Evolutionary conservation across 768 basidiomycete genomes (phyloP), one percentile per base, ranked within the genome.

Genomic region (Neoboletus brunneissimus): DNA sequence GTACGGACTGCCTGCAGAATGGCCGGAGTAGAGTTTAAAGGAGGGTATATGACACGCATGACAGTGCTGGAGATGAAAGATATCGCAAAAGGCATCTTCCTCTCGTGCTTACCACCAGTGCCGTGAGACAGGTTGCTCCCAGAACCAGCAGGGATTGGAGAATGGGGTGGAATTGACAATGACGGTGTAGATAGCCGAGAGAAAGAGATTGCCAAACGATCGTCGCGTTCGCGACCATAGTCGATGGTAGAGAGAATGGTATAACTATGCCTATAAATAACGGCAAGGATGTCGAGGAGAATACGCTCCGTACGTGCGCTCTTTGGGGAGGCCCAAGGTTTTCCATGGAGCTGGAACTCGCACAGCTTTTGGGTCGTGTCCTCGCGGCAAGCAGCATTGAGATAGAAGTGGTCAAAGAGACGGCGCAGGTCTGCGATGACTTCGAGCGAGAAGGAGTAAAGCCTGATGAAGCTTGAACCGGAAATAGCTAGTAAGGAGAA

Each of bases 1-100:
- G 78, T 81, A 54, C 89, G 80, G 20, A 91, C 87, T 18, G 88
- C 86, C 65, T 88, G 85, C n/a, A 91, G 76, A 53, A 91, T 89
- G 52, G 89, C 89, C 11, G 89, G 89, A 8, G 89, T 91, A 34
- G 84, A 79, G 59, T 85, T 81, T 31, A 90, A 78, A 16, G 89
- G 89, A n/a, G 89, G 88, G 29, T 81, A 77, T 53, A 91, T 84
- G 51, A 91, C 89, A 50, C 88, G 84, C 74, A 91, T 78, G 51
- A 81, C 60, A 3, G 83, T 89, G 32, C 80, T 76, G 34, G 86
- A 89, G 16, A 82, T 62, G 66, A 91, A 91, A 16, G 89, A 90
- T 37, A 91, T 74, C 2, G 86, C 89, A 68, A 91, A 91, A 5
- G 86, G 83, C 37, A 74, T 68, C 56, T 76, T 74, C 60, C 69